These are phyloP conservation scores for Auxenochlorella pyrenoidosa DNA, from an alignment of 139 green algal species.

Conservation along the genomic window DNA sequence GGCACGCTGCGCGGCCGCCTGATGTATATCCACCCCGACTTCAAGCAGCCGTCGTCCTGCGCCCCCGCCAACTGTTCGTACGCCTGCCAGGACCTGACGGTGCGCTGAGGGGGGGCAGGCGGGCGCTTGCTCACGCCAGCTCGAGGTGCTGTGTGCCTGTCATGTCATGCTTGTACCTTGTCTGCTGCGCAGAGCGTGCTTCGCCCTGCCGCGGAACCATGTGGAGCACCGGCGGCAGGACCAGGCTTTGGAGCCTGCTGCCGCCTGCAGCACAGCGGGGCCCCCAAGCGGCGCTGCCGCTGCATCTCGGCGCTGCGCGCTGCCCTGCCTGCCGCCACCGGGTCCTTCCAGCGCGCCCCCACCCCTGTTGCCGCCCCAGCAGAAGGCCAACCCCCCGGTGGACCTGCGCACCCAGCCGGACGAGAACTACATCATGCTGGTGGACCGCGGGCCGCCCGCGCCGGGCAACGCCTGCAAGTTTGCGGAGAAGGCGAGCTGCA, in stretches of 20 bases:
- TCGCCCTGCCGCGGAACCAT: conserved; percentile 13
- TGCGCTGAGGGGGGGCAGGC: conserved; percentile 3
- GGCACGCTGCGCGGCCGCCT: conserved; percentile 60
- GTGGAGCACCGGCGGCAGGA: not conserved
- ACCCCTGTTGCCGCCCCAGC: conserved; percentile 33
- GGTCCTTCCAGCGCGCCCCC: not conserved
- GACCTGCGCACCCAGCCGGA: conserved; percentile 29
- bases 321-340: too few relatives aligned
- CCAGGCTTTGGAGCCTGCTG: too few relatives aligned
- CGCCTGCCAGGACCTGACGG: conserved; percentile 55
- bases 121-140: not conserved
- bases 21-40: conserved; percentile 47
- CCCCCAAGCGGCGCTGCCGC: too few relatives aligned
- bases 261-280: too few relatives aligned
- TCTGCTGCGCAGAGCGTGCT: too few relatives aligned
- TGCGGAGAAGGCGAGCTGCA: conserved; percentile 71
- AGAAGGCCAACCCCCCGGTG: conserved; percentile 38
- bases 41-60: conserved; percentile 30
- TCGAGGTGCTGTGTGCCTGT: not conserved
- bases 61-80: conserved; percentile 48
- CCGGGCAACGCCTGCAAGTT: conserved; percentile 83
- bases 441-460: conserved; percentile 45
- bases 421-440: conserved; percentile 75
- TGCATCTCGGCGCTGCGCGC: too few relatives aligned
- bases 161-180: too few relatives aligned